Base-by-base conservation (phyloP, 2,329 filamentous ascomycete genomes). In the Trichophyton equinum region DNA sequence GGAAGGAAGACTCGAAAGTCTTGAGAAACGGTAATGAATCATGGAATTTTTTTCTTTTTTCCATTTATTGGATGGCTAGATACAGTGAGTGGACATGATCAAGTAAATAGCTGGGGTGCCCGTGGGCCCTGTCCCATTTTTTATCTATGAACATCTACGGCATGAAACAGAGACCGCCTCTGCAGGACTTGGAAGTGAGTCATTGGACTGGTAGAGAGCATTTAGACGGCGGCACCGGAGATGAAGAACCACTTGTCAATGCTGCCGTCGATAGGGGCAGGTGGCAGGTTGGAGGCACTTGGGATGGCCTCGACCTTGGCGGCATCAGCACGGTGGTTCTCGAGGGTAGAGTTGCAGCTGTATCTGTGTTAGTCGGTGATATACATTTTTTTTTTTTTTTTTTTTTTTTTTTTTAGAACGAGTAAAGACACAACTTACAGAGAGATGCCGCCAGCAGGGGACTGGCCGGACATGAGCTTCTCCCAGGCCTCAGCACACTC, bases 231-330 rank as follows among this genome's bases (percentile, higher is more conserved):
- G 73, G 94, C 94, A 77, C 94, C 94, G 76, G 91, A 96, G 79
- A 99, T 99, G 85, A 97, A 99, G 88, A 99, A 99, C 94, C 94
- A 99, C 86, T 99, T 99, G 85, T 99, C 94, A 74, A 97, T 96
- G 78, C 87, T 95, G 74, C 85, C 83, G 74, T 99, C 94, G 70
- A 99, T 96, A 72, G 92, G 91, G 67, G 87, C 92, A 63, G 94
- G 85, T 61, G 83, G 75, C 62, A 95, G 81, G 72, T 95, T 86
- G 84, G 96, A 83, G 78, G 88, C 81, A 65, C 82, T 73, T 63
- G 91, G 89, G 68, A 99, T 85, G 38, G 40, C 2, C 65, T 86
- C 85, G 65, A 95, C 81, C 77, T 88, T 81, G 71, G 81, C 80
- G 66, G 83, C 76, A 65, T 85, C 80, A 71, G 89, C 82, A 70